A percentile compares a stretch with the other conserved stretches of the same genome.
Evolutionary conservation across 2,329 filamentous ascomycete species (phyloP).

Genomic region (Paraconiothyrium brasiliense): DNA sequence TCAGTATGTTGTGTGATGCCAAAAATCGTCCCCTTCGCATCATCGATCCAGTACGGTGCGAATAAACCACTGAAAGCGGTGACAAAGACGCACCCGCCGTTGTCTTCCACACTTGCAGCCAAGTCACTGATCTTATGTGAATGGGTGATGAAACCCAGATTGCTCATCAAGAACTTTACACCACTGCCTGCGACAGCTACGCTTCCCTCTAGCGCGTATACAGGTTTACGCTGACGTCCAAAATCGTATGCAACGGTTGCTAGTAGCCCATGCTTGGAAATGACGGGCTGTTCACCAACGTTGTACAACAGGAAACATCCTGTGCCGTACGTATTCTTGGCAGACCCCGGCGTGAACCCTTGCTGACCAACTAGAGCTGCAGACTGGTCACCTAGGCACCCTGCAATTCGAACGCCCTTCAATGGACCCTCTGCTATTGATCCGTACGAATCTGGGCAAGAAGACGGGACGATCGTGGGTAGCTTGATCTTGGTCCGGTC

Average conservation of each 20-base stretch:
- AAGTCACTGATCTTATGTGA: conserved; percentile 71
- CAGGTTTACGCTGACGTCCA: conserved; percentile 70
- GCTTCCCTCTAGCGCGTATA: conserved; percentile 85
- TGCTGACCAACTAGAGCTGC: conserved; percentile 86
- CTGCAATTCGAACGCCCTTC: conserved; percentile 77
- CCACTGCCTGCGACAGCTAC: conserved; percentile 84
- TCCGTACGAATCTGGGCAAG: conserved; percentile 78
- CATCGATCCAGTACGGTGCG: conserved; percentile 94
- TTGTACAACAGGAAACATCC: conserved; percentile 92
- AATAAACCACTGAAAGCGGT: conserved; percentile 92
- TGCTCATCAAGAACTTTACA: conserved; percentile 74
- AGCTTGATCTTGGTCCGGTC: conserved; percentile 76
- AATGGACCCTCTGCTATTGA: conserved; percentile 71
- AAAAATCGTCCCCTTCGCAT: conserved; percentile 85
- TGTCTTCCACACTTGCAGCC: conserved; percentile 73
- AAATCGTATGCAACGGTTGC: conserved; percentile 91
- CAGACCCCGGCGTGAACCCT: conserved; percentile 81
- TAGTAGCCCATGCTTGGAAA: conserved; percentile 82
- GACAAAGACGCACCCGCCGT: conserved; percentile 84
- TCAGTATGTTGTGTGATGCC: conserved; percentile 87
- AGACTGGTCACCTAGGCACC: conserved; percentile 87
- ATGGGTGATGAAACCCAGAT: conserved; percentile 69
- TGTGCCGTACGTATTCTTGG: conserved; percentile 92
- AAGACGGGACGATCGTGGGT: conserved; percentile 85
- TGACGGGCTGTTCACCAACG: conserved; percentile 83